Evolutionary conservation across 2,329 filamentous ascomycete species (phyloP).

Genomic region (Microcera coccophila): DNA sequence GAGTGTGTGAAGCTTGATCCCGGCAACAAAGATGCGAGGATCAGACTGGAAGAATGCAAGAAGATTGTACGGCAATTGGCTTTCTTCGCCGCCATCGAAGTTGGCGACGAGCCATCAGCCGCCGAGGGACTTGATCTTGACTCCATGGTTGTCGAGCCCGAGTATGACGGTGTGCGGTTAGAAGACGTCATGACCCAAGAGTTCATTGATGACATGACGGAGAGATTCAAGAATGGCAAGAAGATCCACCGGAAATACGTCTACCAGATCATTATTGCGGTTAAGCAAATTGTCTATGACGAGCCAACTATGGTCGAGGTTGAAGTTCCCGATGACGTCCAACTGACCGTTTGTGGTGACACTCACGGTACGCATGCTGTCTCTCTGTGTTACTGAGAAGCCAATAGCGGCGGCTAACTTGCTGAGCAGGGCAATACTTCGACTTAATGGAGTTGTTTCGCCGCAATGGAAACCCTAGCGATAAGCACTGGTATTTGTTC

Average conservation of each 20-base stretch:
- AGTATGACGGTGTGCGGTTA: slow-evolving; percentile 80
- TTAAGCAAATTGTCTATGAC: slow-evolving; percentile 83
- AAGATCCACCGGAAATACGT: slow-evolving; percentile 95
- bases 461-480: slow-evolving; percentile 77
- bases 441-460: slow-evolving; percentile 95
- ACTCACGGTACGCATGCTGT: slow-evolving; percentile 72
- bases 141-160: slow-evolving; percentile 73
- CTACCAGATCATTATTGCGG: slow-evolving; percentile 89
- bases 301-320: slow-evolving; percentile 98
- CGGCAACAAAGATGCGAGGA: slow-evolving; percentile 80
- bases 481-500: slow-evolving; percentile 91
- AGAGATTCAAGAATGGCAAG: slow-evolving; percentile 94
- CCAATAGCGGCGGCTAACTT: not conserved
- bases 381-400: not conserved
- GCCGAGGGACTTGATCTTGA: slow-evolving; percentile 87
- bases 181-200: slow-evolving; percentile 87
- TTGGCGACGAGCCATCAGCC: slow-evolving; percentile 86
- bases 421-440: slow-evolving; percentile 82
- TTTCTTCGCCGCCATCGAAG: slow-evolving; percentile 92
- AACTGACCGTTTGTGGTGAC: slow-evolving; percentile 92
- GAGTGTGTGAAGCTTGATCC: slow-evolving; percentile 85
- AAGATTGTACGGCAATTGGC: slow-evolving; percentile 89
- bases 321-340: slow-evolving; percentile 69
- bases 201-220: slow-evolving; percentile 96
- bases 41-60: slow-evolving; percentile 89